Evolutionary conservation across 2,329 filamentous ascomycete genomes (phyloP), one percentile per base, ranked within the genome.

Genomic region (Ophidiomyces ophidiicola): DNA sequence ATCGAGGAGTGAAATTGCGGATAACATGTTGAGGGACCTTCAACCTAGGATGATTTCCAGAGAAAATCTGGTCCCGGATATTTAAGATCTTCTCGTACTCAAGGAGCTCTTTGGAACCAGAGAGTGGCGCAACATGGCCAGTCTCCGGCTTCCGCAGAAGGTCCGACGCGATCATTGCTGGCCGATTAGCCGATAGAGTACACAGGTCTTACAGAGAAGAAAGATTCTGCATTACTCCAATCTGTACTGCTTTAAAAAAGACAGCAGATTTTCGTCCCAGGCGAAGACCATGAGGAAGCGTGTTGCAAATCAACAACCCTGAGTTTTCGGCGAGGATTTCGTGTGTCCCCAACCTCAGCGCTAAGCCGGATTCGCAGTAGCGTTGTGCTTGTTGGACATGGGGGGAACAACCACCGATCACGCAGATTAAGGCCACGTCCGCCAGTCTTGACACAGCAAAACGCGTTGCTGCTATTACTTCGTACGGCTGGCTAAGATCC

Each of bases 11-110:
- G 19, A 56, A 44, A 46, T 60, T 63, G 55, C 61, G 62, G 51
- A 66, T 53, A 51, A 71, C 67, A 58, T 70, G 64, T 49, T 67
- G 58, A 49, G 72, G 69, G 46, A 77, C 66, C 53, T 69, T 74
- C 55, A 78, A 66, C 51, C 68, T 68, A 48, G 72, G 70, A 54
- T 68, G 65, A 52, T 71, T 76, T 55, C 87, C 86, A 58, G 82
- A 75, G 56, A 90, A 69, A 51, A 96, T 73, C 50, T 78, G 71
- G 66, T 94, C 82, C 61, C 78, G 80, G 60, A 96, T 78, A 50
- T 70, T 74, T 54, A 93, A 59, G 53, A 96, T 82, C 63, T 80
- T 84, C 55, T 80, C 74, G 66, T 85, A 90, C 61, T 87, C 76
- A 52, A 68, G 61, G 35, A 80, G 62, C 54, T 80, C 74, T 53